These are phyloP conservation scores for Puya raimondii DNA, from an alignment of 176 grass and related monocot species.

Conservation along the genomic window DNA sequence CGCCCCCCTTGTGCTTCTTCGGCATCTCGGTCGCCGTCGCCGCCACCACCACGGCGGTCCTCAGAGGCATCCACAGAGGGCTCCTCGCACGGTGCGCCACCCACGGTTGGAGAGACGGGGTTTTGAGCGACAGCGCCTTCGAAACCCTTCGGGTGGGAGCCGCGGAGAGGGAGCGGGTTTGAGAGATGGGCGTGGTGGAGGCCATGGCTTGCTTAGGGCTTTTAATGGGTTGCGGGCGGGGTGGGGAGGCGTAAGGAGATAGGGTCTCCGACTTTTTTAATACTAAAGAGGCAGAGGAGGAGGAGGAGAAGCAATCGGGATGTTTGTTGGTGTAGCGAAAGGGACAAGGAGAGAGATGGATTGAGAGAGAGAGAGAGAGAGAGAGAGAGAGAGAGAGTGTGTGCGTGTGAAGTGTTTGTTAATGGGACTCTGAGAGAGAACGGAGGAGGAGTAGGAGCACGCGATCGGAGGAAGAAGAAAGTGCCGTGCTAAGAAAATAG, in stretches of 20 bases:
- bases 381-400: background rate
- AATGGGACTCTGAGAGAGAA: background rate
- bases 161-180: background rate
- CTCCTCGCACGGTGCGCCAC: background rate
- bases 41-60: slow-evolving; percentile 2
- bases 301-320: background rate
- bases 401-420: background rate
- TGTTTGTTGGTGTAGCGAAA: background rate
- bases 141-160: background rate
- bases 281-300: background rate
- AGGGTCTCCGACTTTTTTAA: background rate
- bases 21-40: slow-evolving; percentile 43
- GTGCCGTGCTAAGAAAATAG: too few relatives aligned
- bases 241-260: background rate
- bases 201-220: slow-evolving; percentile 5
- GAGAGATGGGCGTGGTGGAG: background rate
- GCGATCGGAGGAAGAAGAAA: too few relatives aligned
- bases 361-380: background rate
- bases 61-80: background rate
- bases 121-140: background rate
- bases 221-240: background rate
- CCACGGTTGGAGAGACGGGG: background rate
- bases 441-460: background rate
- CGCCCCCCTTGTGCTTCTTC: slow-evolving; percentile 25
- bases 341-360: background rate